Evolutionary conservation across 2,329 filamentous ascomycete species (phyloP), one percentile per base, ranked within the genome.

Genomic region (Teratosphaeriaceae sp.): DNA sequence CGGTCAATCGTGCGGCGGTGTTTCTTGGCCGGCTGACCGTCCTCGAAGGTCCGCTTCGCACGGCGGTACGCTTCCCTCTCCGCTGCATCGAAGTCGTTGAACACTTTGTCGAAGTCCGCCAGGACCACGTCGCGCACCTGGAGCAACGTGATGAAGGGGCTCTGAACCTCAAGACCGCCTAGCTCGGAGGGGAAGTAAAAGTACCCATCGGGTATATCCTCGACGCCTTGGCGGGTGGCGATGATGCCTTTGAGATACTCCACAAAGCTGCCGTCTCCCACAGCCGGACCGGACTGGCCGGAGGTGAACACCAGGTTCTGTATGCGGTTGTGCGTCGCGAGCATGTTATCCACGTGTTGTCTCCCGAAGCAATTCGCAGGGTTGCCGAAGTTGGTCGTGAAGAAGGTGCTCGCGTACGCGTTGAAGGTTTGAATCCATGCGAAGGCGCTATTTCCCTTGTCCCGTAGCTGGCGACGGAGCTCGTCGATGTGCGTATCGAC

Each of bases 381-480:
- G 26, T 40, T 40, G 26, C 38, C 38, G 15, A 40, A 40, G 19
- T 40, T 40, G 16, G 38, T 30, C 3, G 38, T 40, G 29, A 40
- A 40, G 38, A 40, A 40, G 6, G 26, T 31, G 2, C 26, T 9
- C 5, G 38, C 38, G 20, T 40, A 40, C 19, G 16, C 22, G 38
- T 33, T 33, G n/a, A 20, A 40, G 11, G 33, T 27, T n/a, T 40
- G 38, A 20, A 40, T 40, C 38, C 38, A 40, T 3, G 38, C 38
- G 29, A 40, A 40, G 19, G 23, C 29, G 27, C 38, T 40, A 18
- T 33, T 40, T 26, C 24, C 38, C 16, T 40, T 40, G 26, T 33
- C 29, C 26, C 9, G 13, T 20, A 40, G 26, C 19, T 40, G 38
- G 3, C 27, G 26, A 7, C 20, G 22, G 5, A 40, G 26, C 29